phyloP scores from a whole-genome alignment of 2,329 filamentous ascomycete species.

The Anisogramma anomala region DNA sequence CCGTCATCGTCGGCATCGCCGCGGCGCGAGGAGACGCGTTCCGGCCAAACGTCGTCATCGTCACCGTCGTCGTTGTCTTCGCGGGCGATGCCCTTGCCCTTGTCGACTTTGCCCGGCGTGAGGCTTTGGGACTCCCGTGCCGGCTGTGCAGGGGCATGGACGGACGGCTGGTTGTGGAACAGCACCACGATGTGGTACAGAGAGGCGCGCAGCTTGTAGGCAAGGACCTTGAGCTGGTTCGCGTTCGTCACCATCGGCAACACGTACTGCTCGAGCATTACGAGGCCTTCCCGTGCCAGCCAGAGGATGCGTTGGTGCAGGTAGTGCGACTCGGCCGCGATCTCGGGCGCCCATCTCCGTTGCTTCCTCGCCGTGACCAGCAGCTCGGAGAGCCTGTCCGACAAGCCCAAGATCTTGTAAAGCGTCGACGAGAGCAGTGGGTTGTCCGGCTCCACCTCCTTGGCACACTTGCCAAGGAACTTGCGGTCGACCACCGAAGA shows the following conservation, averaged over 20 bases:
- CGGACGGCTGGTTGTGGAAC: conserved; percentile 80
- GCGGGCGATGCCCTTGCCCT: conserved; percentile 38
- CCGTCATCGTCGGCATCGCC: conserved; percentile 34
- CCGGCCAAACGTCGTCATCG: conserved; percentile 37
- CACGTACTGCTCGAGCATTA: conserved; percentile 78
- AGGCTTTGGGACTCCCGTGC: conserved; percentile 35
- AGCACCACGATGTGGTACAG: conserved; percentile 96
- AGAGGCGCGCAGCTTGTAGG: conserved; percentile 82
- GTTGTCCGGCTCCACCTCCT: conserved; percentile 64
- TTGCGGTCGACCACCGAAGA: conserved; percentile 97
- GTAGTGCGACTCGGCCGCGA: conserved; percentile 67
- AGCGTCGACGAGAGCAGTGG: conserved; percentile 70
- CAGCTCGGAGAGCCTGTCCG: conserved; percentile 74
- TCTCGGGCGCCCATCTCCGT: conserved; percentile 67
- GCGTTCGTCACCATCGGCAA: conserved; percentile 71
- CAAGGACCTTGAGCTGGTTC: conserved; percentile 76
- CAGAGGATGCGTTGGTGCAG: conserved; percentile 85
- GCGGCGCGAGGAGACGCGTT: background rate
- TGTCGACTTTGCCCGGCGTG: conserved; percentile 28
- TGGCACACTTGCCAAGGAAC: conserved; percentile 81
- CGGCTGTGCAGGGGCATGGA: conserved; percentile 49
- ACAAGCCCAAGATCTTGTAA: conserved; percentile 84
- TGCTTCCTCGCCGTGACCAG: conserved; percentile 74
- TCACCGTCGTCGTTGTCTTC: conserved; percentile 20
- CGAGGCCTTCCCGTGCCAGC: conserved; percentile 82